phyloP scores from a whole-genome alignment of 169 alveolate species.

The Miamiensis avidus region DNA sequence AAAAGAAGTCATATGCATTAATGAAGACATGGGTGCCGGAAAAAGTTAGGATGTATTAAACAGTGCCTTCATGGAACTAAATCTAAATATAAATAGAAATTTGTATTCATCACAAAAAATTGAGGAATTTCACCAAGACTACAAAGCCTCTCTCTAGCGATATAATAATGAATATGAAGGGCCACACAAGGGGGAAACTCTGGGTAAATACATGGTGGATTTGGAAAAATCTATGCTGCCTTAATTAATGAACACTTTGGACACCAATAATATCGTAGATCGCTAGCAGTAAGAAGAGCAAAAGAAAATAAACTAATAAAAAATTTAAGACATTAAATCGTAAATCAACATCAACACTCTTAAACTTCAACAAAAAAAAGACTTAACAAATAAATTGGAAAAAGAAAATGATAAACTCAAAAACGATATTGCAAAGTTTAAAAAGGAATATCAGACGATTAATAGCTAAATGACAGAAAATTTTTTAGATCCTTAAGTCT shows the following conservation, averaged over 20 bases:
- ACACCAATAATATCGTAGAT: too few relatives aligned
- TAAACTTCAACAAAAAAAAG: too few relatives aligned
- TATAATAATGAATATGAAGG: constrained; percentile 13
- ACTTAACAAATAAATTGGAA: too few relatives aligned
- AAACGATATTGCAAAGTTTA: too few relatives aligned
- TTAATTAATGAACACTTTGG: not conserved
- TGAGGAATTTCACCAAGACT: not conserved
- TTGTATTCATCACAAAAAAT: not conserved
- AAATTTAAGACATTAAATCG: too few relatives aligned
- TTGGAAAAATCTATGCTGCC: not conserved
- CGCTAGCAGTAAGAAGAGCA: too few relatives aligned
- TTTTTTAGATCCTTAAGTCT: too few relatives aligned
- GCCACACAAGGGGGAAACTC: constrained; percentile 1
- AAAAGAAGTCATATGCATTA: not conserved
- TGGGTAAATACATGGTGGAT: not conserved
- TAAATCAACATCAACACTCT: too few relatives aligned
- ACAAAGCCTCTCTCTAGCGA: not conserved
- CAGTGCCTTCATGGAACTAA: not conserved
- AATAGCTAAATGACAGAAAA: too few relatives aligned
- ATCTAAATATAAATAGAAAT: constrained; percentile 5
- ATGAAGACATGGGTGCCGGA: not conserved
- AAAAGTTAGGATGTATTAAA: not conserved
- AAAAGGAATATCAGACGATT: too few relatives aligned
- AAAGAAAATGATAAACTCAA: too few relatives aligned
- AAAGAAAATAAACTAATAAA: too few relatives aligned